Conservation (phyloP, 2,329 filamentous ascomycete genomes). For the Aspergillus unguis region DNA sequence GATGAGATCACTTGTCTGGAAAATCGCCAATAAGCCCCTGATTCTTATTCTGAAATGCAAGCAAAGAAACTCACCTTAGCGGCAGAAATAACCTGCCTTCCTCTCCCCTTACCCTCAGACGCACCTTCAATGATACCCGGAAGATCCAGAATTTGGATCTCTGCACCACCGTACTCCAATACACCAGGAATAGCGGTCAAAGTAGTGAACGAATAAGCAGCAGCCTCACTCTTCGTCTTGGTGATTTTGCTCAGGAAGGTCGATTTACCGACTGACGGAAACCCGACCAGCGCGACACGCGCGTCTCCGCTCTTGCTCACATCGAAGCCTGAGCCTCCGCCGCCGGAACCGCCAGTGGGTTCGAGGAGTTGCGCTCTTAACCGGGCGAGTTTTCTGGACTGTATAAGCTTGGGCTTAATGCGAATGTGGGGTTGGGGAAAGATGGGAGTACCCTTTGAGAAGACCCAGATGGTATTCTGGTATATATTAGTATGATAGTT, state of each 20-base stretch:
- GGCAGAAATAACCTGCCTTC: slow-evolving; percentile 92
- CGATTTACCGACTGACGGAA: slow-evolving; percentile 97
- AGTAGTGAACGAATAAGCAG: slow-evolving; percentile 95
- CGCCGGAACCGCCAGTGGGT: slow-evolving; percentile 74
- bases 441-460: slow-evolving; percentile 74
- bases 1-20: slow-evolving; percentile 83
- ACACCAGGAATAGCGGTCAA: slow-evolving; percentile 96
- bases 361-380: slow-evolving; percentile 92
- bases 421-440: not conserved
- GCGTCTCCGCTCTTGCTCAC: slow-evolving; percentile 97
- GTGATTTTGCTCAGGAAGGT: slow-evolving; percentile 99
- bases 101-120: slow-evolving; percentile 90
- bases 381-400: slow-evolving; percentile 81
- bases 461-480: slow-evolving; percentile 97
- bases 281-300: slow-evolving; percentile 94
- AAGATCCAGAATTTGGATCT: slow-evolving; percentile 96
- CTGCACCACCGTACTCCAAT: slow-evolving; percentile 93
- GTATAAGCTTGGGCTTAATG: not conserved
- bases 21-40: slow-evolving; percentile 1
- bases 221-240: slow-evolving; percentile 94
- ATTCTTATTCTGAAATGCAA: not conserved
- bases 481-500: slow-evolving; percentile 9
- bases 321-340: slow-evolving; percentile 77
- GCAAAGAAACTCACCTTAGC: slow-evolving; percentile 63
- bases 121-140: slow-evolving; percentile 98